Evolutionary conservation across 2,329 filamentous ascomycete species (phyloP), one percentile per base, ranked within the genome.

Genomic region (Teratosphaeria destructans): DNA sequence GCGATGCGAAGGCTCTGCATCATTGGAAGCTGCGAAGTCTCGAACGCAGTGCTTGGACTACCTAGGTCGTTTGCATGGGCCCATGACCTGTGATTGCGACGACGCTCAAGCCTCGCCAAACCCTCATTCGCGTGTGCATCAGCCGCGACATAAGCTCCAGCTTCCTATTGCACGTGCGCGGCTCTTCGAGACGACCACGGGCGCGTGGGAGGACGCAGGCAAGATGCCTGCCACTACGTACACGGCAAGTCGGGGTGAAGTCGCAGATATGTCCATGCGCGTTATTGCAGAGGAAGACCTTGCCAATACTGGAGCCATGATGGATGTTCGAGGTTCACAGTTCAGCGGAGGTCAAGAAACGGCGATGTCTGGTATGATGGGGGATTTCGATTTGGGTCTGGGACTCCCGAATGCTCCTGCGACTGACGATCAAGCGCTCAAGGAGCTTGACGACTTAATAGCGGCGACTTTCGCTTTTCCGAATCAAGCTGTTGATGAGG

Each of bases 151-250:
- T 59, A 64, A 63, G 37, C 66, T 66, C 52, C 65, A 69, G 55
- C 61, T 71, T 3, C 60, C 70, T 1, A 57, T 60, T n/a, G 64
- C 70, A 19, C 64, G 63, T 29, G 68, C 69, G 2, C 59, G 62
- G 16, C 63, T 64, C 47, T 70, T 70, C 57, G 69, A 64, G 12
- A 70, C 68, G 0, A 67, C 64, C 4, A 71, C 69, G 2, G 63
- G 61, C 2, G 63, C 68, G 2, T 72, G 70, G 70, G 49, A 62
- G 43, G 66, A 70, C 23, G 65, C 63, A 43, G 70, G 70, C 6
- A 58, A 61, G n/a, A 70, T 71, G 69, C 68, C 70, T 16, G 58
- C 59, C 10, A 27, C 61, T 16, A 61, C 66, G 11, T 49, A 60
- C 27, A 67, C 65, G 16, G 57, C 58, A 3, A 19, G 5, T 23